Base-by-base conservation (phyloP, 108 stramenopile genomes). In the Skeletonema menzelii region DNA sequence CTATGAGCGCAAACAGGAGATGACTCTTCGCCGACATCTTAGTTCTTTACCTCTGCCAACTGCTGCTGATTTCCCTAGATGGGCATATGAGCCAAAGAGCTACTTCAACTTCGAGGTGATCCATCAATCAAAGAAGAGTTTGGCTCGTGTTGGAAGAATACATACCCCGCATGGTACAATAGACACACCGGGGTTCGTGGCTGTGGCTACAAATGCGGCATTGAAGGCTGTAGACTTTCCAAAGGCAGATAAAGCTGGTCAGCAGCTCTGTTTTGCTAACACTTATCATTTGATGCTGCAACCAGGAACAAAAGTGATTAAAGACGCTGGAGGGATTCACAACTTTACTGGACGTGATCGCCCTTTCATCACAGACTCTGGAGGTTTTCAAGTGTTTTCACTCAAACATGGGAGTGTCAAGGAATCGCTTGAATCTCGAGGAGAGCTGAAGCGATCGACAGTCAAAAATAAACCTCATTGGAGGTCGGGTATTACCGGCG, bases 381-480 rank as follows among this genome's bases (percentile, higher is more conserved):
- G 88, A 12, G 88, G 88, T 4, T 88, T 88, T 49, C 88, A 88
- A 65, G 82, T 88, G 0, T 84, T 88, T 40, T 82, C 79, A 28
- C 59, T 88, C 4, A 69, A 63, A 24, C 63, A 82, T 17, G 84
- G 84, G 2, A 63, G 82, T n/a, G 83, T 83, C 27, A 28, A 81
- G 10, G 80, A 86, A 35, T 82, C 82, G 11, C 72, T 82, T 0
- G 72, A 60, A 44, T 67, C 78, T 24, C 53, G 35, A 47, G 80
- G 75, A 59, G 77, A 73, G 35, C 49, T 78, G 34, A 78, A 74
- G 65, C 30, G 65, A 59, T 65, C 53, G 20, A 38, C 30, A 69
- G 34, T 10, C 20, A 56, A 42, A 11, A 65, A 65, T 24, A 79
- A 68, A 56, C 31, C 44, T 10, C 47, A 76, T 69, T 79, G 78